A percentile compares a stretch with the other conserved stretches of the same genome.
Evolutionary conservation across 108 stramenopile species (phyloP).

Genomic region (Cyclotella cryptica): DNA sequence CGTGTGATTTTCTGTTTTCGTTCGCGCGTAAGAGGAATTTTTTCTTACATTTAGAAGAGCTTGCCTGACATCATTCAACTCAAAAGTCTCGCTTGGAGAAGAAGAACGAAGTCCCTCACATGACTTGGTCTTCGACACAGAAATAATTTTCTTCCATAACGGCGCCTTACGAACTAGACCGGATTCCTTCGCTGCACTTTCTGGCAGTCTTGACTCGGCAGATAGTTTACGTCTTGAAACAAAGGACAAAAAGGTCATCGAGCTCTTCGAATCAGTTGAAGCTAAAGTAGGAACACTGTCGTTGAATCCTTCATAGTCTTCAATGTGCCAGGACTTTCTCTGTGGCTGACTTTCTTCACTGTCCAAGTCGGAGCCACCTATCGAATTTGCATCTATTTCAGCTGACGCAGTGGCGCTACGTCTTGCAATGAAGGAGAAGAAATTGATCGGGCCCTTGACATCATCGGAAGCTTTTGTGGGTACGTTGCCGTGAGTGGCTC

Average conservation of each 20-base stretch:
- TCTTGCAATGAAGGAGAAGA: too few species aligned
- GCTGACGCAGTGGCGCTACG: neutral
- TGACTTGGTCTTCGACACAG: neutral
- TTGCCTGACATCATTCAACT: conserved; percentile 6
- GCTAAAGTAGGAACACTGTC: neutral
- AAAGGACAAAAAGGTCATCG: neutral
- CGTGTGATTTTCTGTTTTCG: neutral
- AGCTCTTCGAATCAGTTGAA: neutral
- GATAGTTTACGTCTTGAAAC: neutral
- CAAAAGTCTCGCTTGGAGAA: neutral
- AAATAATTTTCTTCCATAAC: neutral
- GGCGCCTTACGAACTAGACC: neutral
- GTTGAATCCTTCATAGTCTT: conserved; percentile 12
- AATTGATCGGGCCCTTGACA: too few species aligned
- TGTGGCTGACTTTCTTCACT: neutral
- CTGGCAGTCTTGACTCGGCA: neutral
- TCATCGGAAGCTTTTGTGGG: too few species aligned
- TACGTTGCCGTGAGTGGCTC: too few species aligned
- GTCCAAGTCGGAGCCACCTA: neutral
- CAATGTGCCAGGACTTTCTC: conserved; percentile 12
- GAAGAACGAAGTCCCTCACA: neutral
- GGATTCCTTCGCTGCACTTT: neutral
- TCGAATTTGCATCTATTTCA: neutral
- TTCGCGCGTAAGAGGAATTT: neutral
- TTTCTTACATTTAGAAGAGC: conserved; percentile 23